Evolutionary conservation across 345 rosid genomes (phyloP).

Genomic region (Mallotus nudiflorus): DNA sequence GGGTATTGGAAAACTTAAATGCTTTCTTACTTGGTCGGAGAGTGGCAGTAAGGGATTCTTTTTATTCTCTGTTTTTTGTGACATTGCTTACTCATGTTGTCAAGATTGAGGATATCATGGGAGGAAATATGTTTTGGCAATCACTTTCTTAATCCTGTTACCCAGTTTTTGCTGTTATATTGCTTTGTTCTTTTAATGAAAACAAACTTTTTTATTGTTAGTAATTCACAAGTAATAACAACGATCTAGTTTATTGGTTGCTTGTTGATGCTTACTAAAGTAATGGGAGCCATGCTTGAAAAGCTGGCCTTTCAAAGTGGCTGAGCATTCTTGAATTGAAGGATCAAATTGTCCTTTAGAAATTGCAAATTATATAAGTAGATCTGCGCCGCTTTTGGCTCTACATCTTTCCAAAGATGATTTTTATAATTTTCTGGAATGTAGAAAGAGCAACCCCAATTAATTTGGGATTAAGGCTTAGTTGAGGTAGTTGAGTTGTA

Average conservation of each 20-base stretch:
- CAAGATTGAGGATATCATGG: background rate
- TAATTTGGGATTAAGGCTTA: too few species aligned
- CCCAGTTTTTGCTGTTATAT: background rate
- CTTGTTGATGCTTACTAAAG: background rate
- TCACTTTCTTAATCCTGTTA: background rate
- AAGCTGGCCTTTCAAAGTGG: too few species aligned
- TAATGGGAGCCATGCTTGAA: background rate
- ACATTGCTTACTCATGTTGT: background rate
- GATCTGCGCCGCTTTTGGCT: too few species aligned
- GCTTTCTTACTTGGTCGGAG: background rate
- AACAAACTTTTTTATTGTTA: background rate
- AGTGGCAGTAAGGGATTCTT: background rate
- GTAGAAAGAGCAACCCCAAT: too few species aligned
- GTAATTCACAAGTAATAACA: background rate
- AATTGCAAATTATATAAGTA: background rate
- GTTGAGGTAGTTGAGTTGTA: too few species aligned
- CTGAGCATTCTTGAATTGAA: too few species aligned
- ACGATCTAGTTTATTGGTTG: background rate
- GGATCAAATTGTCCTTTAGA: background rate
- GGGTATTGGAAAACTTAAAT: background rate
- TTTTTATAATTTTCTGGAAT: too few species aligned
- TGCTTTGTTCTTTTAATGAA: too few species aligned
- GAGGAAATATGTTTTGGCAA: background rate
- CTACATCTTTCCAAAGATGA: too few species aligned
- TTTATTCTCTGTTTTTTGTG: background rate